Evolutionary conservation across 148 eudicot species (phyloP).

Genomic region (Rhododendron griersonianum): DNA sequence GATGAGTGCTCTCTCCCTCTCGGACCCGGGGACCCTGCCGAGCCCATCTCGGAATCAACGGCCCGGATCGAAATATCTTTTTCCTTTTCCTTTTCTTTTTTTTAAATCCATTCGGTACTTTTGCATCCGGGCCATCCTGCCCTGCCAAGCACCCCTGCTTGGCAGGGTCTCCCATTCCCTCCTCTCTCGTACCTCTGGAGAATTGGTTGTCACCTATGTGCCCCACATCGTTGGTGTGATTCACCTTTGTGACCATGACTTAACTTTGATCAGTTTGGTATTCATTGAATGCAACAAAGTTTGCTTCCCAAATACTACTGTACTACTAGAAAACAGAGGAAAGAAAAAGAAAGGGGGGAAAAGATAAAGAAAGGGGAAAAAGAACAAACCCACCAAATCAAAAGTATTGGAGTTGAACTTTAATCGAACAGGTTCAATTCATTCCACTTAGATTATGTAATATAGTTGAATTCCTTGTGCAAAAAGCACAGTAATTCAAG

Average conservation of each 20-base stretch:
- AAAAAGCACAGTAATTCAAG: neutral
- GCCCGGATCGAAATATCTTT: no score
- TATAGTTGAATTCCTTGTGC: neutral
- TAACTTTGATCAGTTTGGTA: neutral
- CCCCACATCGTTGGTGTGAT: neutral
- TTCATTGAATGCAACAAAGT: constrained; percentile 1
- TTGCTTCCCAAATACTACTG: neutral
- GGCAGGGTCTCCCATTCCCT: neutral
- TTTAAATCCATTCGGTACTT: no score
- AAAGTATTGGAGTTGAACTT: neutral
- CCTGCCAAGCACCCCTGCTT: no score
- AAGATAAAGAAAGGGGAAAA: neutral
- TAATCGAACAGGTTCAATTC: neutral
- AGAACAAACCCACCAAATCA: neutral
- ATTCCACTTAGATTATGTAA: neutral
- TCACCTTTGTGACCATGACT: neutral
- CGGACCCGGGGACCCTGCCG: no score
- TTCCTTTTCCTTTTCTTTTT: no score
- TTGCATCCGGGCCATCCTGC: no score
- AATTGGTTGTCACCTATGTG: neutral
- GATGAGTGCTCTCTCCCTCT: neutral
- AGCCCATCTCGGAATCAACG: no score
- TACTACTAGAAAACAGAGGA: neutral
- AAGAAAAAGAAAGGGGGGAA: neutral
- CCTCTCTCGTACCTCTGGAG: neutral